These are phyloP conservation scores for Malassezia slooffiae DNA, from an alignment of 1,284 basidiomycete species.

Conservation along the genomic window DNA sequence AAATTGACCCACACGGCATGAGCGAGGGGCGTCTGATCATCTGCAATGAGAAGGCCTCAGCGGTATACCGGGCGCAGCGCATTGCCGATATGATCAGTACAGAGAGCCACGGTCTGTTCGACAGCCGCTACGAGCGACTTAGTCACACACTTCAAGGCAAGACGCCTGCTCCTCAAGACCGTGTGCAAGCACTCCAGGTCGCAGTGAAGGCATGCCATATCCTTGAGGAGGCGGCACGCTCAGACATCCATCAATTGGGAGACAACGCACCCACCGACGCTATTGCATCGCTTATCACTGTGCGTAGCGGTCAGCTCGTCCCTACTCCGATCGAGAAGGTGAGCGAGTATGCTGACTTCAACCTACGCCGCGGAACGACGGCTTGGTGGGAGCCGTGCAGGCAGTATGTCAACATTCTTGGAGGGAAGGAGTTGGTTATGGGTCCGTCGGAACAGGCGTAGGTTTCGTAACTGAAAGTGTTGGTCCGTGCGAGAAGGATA, in stretches of 20 bases:
- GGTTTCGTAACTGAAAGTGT: too few relatives aligned
- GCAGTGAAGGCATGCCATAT: slow-evolving; percentile 87
- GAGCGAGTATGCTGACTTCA: slow-evolving; percentile 75
- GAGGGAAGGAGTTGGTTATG: slow-evolving; percentile 9
- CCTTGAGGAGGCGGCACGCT: slow-evolving; percentile 55
- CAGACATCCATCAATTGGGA: slow-evolving; percentile 38
- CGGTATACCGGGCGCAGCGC: slow-evolving; percentile 80
- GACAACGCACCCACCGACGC: slow-evolving; percentile 56
- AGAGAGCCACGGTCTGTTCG: slow-evolving; percentile 81
- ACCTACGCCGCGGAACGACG: slow-evolving; percentile 67
- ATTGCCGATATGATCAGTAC: slow-evolving; percentile 89
- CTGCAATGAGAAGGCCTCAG: slow-evolving; percentile 65
- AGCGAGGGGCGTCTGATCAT: slow-evolving; percentile 86
- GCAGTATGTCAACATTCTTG: slow-evolving; percentile 58
- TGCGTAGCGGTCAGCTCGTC: slow-evolving; percentile 65
- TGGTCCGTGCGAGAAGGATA: too few relatives aligned
- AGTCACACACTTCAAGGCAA: slow-evolving; percentile 95
- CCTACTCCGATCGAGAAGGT: slow-evolving; percentile 78
- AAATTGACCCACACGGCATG: slow-evolving; percentile 74
- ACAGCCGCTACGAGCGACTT: slow-evolving; percentile 80
- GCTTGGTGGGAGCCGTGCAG: slow-evolving; percentile 61
- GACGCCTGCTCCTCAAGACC: slow-evolving; percentile 84
- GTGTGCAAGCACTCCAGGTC: slow-evolving; percentile 76
- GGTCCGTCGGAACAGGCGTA: too few relatives aligned
- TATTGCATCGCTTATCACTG: slow-evolving; percentile 85